Base-by-base conservation (phyloP, 768 basidiomycete genomes). In the Lentinus tigrinus region DNA sequence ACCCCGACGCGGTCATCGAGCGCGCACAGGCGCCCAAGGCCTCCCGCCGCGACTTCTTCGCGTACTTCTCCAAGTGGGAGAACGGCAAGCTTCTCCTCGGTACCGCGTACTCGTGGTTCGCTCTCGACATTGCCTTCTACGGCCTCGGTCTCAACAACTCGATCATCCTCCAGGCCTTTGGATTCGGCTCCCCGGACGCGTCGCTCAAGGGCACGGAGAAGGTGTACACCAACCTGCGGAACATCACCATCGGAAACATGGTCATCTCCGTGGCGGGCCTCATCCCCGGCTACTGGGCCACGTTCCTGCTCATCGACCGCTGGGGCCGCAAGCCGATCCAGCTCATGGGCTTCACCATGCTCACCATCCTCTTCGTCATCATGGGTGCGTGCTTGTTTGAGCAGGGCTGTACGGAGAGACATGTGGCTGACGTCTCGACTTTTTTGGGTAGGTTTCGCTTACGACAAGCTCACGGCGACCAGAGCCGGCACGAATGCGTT, bases 101-200 rank as follows among this genome's bases (percentile, higher is more conserved):
- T 16, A 80, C 85, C 0, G 72, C 90, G 0, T 95, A 87, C 70
- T 89, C 87, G 9, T 95, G 93, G 93, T 95, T 95, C 60, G 93
- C 92, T 9, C 82, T 93, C 24, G 92, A 91, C 84, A 85, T 95
- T 54, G 91, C 92, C 9, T 95, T 91, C 75, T 94, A 95, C 70
- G 93, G 92, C 51, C 81, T 96, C 37, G 88, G 91, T 54, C 81
- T 96, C 55, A 95, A 95, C 74, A 89, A 86, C 3, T 79, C 83
- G 36, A 84, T 85, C 69, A 88, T 95, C 61, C 78, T 95, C 48
- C 71, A 75, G 52, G 81, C 88, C 28, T 93, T 94, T 67, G 85
- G 86, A 38, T 92, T 88, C 69, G 91, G 91, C 50, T 70, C 72
- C 10, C 72, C 82, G 17, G 8, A 56, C 10, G 62, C 67, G 16